phyloP scores from a whole-genome alignment of 345 rosid genomes.

The Camelina laxa region DNA sequence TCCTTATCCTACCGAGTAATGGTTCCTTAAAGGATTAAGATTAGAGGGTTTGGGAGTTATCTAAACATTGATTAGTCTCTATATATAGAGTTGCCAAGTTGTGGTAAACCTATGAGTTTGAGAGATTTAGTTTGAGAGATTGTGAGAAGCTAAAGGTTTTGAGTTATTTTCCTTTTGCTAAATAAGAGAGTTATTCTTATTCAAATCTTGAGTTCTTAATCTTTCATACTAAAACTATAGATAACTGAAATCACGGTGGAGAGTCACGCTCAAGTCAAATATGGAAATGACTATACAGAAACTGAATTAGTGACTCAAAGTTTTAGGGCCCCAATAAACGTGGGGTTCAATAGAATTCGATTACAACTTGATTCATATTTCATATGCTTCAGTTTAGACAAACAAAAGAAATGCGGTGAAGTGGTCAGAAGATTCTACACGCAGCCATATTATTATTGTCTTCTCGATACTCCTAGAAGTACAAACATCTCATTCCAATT shows the following conservation, averaged over 20 bases:
- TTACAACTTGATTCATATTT: conserved; percentile 22
- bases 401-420: conserved; percentile 25
- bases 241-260: conserved; percentile 8
- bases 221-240: no score
- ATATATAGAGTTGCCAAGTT: no score
- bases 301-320: conserved; percentile 31
- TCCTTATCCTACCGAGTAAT: no score
- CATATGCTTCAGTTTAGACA: conserved; percentile 3
- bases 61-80: no score
- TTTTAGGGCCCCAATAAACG: conserved; percentile 28
- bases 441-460: conserved; percentile 31
- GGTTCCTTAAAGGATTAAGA: no score
- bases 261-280: conserved; percentile 22
- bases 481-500: conserved; percentile 14
- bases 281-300: conserved; percentile 32
- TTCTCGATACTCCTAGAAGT: conserved; percentile 31
- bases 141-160: no score
- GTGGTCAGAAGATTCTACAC: conserved; percentile 27
- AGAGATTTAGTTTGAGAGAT: no score
- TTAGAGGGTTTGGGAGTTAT: no score
- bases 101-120: no score
- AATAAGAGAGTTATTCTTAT: no score
- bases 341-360: conserved; percentile 21
- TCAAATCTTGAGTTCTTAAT: no score
- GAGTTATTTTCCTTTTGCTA: no score